Evolutionary conservation across 257 asterid species (phyloP).

Genomic region (Ophiorrhiza pumila): DNA sequence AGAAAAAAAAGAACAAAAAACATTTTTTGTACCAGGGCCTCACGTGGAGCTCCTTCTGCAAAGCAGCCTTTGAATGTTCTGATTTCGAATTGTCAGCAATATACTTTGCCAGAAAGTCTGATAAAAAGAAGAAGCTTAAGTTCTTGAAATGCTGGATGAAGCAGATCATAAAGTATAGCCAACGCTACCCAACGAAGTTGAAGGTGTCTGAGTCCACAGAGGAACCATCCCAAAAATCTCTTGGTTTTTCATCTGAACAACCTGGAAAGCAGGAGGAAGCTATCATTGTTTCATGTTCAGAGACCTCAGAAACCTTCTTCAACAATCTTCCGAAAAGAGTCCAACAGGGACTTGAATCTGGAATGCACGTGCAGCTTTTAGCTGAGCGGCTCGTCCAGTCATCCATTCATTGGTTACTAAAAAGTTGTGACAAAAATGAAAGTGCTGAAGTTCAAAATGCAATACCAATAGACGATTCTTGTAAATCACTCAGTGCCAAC

Average conservation of each 20-base stretch:
- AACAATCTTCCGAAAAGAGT: conserved; percentile 47
- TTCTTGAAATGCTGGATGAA: conserved; percentile 92
- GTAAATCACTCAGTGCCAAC: conserved; percentile 28
- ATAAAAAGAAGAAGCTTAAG: conserved; percentile 67
- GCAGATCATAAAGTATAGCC: conserved; percentile 48
- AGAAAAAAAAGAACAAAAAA: conserved; percentile 46
- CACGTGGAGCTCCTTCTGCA: conserved; percentile 72
- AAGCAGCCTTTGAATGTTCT: conserved; percentile 58
- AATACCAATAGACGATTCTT: conserved; percentile 28
- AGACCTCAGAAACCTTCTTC: conserved; percentile 53
- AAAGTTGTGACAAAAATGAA: conserved; percentile 28
- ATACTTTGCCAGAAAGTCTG: conserved; percentile 39
- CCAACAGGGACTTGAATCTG: conserved; percentile 65
- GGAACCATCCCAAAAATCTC: conserved; percentile 30
- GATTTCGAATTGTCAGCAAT: conserved; percentile 64
- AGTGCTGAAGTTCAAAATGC: conserved; percentile 31
- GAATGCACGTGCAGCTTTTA: conserved; percentile 70
- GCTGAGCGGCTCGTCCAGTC: conserved; percentile 71
- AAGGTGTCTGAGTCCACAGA: conserved; percentile 30
- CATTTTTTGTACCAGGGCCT: conserved; percentile 35
- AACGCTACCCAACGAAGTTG: conserved; percentile 19
- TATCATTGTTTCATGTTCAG: conserved; percentile 33
- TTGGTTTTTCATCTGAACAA: conserved; percentile 34
- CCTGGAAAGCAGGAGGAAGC: conserved; percentile 40
- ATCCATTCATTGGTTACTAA: conserved; percentile 45